Conservation (phyloP, 441 rosid species). For the Populus hybrid region DNA sequence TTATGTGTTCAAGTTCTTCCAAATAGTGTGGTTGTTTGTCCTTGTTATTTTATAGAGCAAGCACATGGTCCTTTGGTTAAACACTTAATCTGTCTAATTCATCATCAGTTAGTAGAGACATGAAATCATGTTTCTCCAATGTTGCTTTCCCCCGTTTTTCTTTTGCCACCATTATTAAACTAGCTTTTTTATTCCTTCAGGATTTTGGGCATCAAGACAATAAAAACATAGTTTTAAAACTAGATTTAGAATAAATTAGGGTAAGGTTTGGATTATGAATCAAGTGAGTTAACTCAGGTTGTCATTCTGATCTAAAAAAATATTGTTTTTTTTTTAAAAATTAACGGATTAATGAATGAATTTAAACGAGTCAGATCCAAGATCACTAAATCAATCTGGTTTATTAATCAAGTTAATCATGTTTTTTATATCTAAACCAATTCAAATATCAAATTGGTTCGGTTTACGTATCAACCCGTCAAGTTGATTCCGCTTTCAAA, state of each 20-base stretch:
- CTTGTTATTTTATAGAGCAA: slow-evolving; percentile 9
- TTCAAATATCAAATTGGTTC: rapidly evolving
- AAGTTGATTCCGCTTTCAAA: no score
- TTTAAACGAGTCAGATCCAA: no score
- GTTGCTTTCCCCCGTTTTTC: slow-evolving; percentile 24
- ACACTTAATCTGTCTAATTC: slow-evolving; percentile 11
- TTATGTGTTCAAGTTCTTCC: slow-evolving; percentile 3
- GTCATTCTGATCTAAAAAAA: no score
- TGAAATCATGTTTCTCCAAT: slow-evolving; percentile 37
- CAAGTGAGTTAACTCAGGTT: no score
- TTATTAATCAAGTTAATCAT: no score
- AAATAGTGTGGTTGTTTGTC: slow-evolving; percentile 13
- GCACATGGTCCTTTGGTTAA: slow-evolving; percentile 38
- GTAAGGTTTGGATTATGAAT: no score
- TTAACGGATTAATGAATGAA: rapidly evolving
- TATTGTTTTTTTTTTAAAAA: no score
- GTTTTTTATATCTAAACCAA: no score
- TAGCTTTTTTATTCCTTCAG: slow-evolving; percentile 27
- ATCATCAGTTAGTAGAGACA: slow-evolving; percentile 20
- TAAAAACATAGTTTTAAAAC: slow-evolving; percentile 5
- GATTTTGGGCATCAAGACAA: slow-evolving; percentile 22
- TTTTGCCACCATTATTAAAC: not conserved
- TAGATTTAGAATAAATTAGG: no score
- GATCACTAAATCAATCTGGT: rapidly evolving
- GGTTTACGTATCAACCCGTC: no score